Evolutionary conservation across 208 protist species (phyloP).

Genomic region (Trichomonas tenax): DNA sequence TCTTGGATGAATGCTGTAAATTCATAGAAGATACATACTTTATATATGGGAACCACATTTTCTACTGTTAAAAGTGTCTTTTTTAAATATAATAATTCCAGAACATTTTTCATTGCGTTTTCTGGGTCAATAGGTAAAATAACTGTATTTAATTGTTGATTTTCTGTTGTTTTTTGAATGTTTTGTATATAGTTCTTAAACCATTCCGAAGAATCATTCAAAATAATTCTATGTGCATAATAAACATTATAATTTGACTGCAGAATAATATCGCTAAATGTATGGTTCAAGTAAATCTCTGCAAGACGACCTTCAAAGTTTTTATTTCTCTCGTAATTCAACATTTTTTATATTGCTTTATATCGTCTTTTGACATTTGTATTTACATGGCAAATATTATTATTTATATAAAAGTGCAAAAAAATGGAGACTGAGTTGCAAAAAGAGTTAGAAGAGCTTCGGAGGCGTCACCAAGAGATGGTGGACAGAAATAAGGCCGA

Average conservation of each 20-base stretch:
- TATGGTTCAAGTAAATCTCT: too few relatives aligned
- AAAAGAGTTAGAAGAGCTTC: constrained; percentile 5
- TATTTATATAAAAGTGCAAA: neutral
- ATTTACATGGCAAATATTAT: neutral
- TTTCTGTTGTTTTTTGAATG: too few relatives aligned
- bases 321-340: too few relatives aligned
- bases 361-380: too few relatives aligned
- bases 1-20: neutral
- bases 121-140: neutral
- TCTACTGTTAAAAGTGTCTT: neutral
- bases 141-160: too few relatives aligned
- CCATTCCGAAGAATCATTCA: too few relatives aligned
- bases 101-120: neutral
- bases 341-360: too few relatives aligned
- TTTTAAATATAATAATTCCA: neutral
- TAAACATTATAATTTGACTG: too few relatives aligned
- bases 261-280: too few relatives aligned
- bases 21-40: neutral
- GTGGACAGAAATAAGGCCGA: neutral
- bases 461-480: neutral
- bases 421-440: neutral
- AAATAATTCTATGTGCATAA: too few relatives aligned
- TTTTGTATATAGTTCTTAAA: too few relatives aligned
- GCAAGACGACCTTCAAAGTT: too few relatives aligned
- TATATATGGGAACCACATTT: neutral